phyloP scores from a whole-genome alignment of 1,284 basidiomycete genomes.

The Takashimella koratensis region DNA sequence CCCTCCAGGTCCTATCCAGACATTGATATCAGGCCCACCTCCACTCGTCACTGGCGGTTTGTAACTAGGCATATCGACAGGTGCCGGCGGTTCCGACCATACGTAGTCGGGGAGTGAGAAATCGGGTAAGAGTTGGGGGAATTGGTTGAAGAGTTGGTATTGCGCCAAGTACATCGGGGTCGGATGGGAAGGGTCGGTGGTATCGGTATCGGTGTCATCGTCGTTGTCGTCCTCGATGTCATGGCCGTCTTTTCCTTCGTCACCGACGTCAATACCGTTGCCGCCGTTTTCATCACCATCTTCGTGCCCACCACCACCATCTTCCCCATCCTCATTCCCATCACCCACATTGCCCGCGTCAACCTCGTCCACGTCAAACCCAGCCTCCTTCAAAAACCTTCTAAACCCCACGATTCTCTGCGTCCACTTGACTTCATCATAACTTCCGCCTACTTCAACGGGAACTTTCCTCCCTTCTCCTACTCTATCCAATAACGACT shows the following conservation, averaged over 20 bases:
- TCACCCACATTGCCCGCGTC: not conserved
- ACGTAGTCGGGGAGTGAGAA: slow-evolving; percentile 82
- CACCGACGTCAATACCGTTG: slow-evolving; percentile 48
- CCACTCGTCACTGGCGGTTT: slow-evolving; percentile 64
- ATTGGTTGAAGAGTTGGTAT: slow-evolving; percentile 78
- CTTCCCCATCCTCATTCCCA: not conserved
- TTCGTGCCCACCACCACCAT: not conserved
- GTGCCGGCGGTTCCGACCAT: slow-evolving; percentile 61
- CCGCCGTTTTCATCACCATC: slow-evolving; percentile 65
- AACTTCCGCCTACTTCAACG: slow-evolving; percentile 82
- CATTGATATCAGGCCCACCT: slow-evolving; percentile 65
- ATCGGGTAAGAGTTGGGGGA: slow-evolving; percentile 71
- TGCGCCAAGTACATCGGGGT: slow-evolving; percentile 79
- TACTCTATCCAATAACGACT: slow-evolving; percentile 63
- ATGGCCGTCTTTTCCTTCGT: not conserved
- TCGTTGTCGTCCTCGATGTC: slow-evolving; percentile 1
- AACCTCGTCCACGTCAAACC: slow-evolving; percentile 44
- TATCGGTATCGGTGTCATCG: not conserved
- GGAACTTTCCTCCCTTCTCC: slow-evolving; percentile 82
- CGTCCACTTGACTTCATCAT: slow-evolving; percentile 74
- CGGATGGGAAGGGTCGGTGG: not conserved
- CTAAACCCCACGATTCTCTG: slow-evolving; percentile 78
- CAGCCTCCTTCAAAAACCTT: slow-evolving; percentile 62
- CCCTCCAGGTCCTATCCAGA: slow-evolving; percentile 77
- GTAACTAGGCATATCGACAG: slow-evolving; percentile 57